phyloP scores from a whole-genome alignment of 495 filamentous ascomycete genomes.

The Neurospora sp. region DNA sequence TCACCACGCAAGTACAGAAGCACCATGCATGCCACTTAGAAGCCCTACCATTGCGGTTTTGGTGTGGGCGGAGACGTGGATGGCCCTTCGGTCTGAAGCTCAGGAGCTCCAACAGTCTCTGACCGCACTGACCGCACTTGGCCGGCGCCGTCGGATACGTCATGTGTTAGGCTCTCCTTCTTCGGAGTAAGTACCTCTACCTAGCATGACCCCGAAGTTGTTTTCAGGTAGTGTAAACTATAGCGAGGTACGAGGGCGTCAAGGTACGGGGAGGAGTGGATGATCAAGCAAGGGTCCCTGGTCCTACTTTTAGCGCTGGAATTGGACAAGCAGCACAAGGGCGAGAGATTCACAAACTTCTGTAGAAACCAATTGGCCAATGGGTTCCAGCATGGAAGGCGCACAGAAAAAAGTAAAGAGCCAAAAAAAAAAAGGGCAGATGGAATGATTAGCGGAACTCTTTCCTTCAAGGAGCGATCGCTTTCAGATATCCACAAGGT shows the following conservation, averaged over 20 bases:
- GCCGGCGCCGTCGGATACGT: neutral
- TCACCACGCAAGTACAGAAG: neutral
- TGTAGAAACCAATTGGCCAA: neutral
- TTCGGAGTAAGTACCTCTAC: neutral
- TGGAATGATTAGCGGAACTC: neutral
- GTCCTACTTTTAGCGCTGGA: neutral
- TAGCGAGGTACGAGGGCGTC: neutral
- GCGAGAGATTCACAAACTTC: neutral
- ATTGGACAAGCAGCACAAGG: neutral
- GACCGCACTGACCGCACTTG: neutral
- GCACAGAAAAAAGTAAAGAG: neutral
- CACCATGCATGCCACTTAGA: neutral
- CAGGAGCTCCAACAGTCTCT: neutral
- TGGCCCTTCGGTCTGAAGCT: neutral
- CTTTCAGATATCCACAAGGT: neutral
- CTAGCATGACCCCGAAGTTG: neutral
- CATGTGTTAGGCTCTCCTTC: neutral
- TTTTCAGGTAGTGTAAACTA: neutral
- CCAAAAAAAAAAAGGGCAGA: neutral
- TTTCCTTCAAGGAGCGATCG: neutral
- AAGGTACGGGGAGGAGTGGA: neutral
- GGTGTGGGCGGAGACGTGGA: neutral
- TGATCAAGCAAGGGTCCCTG: neutral
- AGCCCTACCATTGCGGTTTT: neutral
- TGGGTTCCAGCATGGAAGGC: neutral